Base-by-base conservation (phyloP, 495 filamentous ascomycete genomes). In the Bacidia rubella region DNA sequence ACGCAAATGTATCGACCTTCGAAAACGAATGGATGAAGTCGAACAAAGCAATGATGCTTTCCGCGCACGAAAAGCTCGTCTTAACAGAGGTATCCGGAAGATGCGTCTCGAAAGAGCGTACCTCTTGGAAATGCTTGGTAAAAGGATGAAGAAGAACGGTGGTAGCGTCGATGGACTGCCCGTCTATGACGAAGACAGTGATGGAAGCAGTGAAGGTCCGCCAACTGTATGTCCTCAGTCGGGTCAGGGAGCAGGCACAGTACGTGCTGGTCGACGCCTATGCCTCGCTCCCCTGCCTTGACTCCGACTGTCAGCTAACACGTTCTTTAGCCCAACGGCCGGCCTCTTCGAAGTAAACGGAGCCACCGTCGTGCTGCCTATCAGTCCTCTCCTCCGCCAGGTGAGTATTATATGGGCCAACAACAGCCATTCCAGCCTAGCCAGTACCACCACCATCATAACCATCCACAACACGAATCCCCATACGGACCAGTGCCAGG, bases 1-100 rank as follows among this genome's bases (percentile, higher is more conserved):
- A 60, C 79, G 83, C 60, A 99, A 99, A 78, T 97, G 93, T 66
- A 89, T 95, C 69, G 83, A 92, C 57, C 79, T 99, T 19, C 93
- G 92, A 68, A 82, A 83, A 57, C 87, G 93, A 39, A 83, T 95
- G 50, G 80, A 75, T 54, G 90, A 97, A 63, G 83, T 97, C 60
- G 88, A 97, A 61, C 82, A 84, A 26, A 81, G 84, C 57, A 94
- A 95, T 61, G 87, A 94, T 51, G 71, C 83, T 19, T 79, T 84
- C 42, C 79, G 86, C 35, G 66, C 85, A 24, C 86, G 87, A 44
- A 82, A 90, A 41, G 74, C 71, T n/a, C 87, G 93, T 38, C 74
- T 90, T 46, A 78, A 83, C 64, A 79, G 88, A 43, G 82, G 81
- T 58, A 81, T 96, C 58, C 79, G 89, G 54, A 95, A 96, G 68